These are phyloP conservation scores for Waltiozyma sp. DNA, from an alignment of 1,139 yeast species.

Conservation along the genomic window DNA sequence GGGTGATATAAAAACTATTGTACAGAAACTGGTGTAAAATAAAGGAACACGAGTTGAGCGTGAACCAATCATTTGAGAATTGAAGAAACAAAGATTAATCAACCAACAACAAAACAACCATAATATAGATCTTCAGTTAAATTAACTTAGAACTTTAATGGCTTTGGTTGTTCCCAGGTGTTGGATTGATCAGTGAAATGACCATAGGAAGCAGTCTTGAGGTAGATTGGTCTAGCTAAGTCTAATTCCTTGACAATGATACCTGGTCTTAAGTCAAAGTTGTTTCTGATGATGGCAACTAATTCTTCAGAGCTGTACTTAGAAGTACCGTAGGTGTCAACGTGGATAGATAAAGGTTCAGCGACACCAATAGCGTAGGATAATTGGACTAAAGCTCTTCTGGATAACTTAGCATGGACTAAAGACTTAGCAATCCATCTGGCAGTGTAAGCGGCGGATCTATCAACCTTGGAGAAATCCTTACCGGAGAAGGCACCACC, in stretches of 20 bases:
- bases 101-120: background rate
- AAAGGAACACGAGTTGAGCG: slow-evolving; percentile 1
- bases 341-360: slow-evolving; percentile 95
- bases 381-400: slow-evolving; percentile 96
- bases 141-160: slow-evolving; percentile 53
- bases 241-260: slow-evolving; percentile 92
- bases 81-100: background rate
- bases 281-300: slow-evolving; percentile 80
- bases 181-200: slow-evolving; percentile 98
- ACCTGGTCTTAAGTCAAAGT: slow-evolving; percentile 99
- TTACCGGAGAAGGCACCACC: slow-evolving; percentile 99
- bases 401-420: slow-evolving; percentile 88
- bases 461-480: slow-evolving; percentile 99
- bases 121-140: background rate
- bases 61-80: background rate
- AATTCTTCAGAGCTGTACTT: slow-evolving; percentile 79
- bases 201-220: slow-evolving; percentile 98
- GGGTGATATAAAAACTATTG: background rate
- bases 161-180: slow-evolving; percentile 98
- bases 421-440: slow-evolving; percentile 99
- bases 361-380: slow-evolving; percentile 99
- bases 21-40: background rate
- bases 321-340: slow-evolving; percentile 97
- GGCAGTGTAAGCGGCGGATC: slow-evolving; percentile 99
- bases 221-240: slow-evolving; percentile 97